A percentile compares a stretch with the other conserved stretches of the same genome.
phyloP scores from a whole-genome alignment of 306 rosid genomes.

The Begonia peltatifolia region DNA sequence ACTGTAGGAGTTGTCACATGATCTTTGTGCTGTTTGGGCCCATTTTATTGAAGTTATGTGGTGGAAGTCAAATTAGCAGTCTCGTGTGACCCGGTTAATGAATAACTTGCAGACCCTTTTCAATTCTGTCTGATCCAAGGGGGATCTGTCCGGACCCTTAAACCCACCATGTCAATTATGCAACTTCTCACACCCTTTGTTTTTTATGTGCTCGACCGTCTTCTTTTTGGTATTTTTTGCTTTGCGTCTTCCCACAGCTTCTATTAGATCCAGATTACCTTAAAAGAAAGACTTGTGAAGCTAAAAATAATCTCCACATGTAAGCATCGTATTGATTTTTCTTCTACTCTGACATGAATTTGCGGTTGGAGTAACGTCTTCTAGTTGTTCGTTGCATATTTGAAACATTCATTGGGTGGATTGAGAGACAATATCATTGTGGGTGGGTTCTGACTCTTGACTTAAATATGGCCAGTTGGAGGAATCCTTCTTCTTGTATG shows the following conservation, averaged over 20 bases:
- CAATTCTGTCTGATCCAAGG: neutral
- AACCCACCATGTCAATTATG: slow-evolving; percentile 3
- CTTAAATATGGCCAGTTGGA: too few species aligned
- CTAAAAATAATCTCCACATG: too few species aligned
- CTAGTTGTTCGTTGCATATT: too few species aligned
- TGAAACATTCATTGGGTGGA: too few species aligned
- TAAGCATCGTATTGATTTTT: too few species aligned
- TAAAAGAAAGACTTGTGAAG: too few species aligned
- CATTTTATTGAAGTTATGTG: slow-evolving; percentile 12
- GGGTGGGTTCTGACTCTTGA: too few species aligned
- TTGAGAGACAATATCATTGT: too few species aligned
- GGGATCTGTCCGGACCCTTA: slow-evolving; percentile 15
- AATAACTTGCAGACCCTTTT: slow-evolving; percentile 8
- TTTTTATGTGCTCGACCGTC: neutral
- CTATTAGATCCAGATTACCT: too few species aligned
- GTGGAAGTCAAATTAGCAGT: slow-evolving; percentile 8
- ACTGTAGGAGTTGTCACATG: slow-evolving; percentile 9
- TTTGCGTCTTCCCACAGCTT: slow-evolving; percentile 6
- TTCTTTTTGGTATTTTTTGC: slow-evolving; percentile 5
- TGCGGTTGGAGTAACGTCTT: too few species aligned
- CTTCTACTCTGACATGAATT: too few species aligned
- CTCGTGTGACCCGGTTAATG: slow-evolving; percentile 15
- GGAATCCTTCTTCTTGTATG: too few species aligned
- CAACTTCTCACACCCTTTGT: neutral
- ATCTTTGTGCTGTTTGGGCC: slow-evolving; percentile 14